Evolutionary conservation across 2,329 filamentous ascomycete species (phyloP), one percentile per base, ranked within the genome.

Genomic region (Ophiostoma novo-ulmi): DNA sequence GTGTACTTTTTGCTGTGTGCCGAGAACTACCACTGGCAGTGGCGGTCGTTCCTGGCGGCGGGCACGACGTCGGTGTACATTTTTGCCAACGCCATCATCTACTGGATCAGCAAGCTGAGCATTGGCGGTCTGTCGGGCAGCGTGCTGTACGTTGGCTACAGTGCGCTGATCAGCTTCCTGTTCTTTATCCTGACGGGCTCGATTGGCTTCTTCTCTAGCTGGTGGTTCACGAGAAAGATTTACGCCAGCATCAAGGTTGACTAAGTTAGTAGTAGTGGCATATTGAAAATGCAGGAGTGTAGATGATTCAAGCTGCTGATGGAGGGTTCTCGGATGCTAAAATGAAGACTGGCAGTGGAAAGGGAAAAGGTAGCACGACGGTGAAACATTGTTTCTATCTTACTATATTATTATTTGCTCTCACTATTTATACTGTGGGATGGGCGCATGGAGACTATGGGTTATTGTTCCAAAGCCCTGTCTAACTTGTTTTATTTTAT

Each of bases 21-120:
- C 0, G 95, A 99, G 82, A 95, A 99, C 81, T 99, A 99, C 81
- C 91, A 97, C 79, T 99, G 95, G 95, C 95, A 98, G 77, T 99
- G 95, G 95, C 88, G 95, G 69, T 90, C 93, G 6, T 99, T 99
- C 82, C 86, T 93, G 72, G 94, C 93, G 1, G 93, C 93, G 0
- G 95, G 95, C 71, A 94, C 93, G 77, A 96, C 91, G 69, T 94
- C 94, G 1, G 87, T 87, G 17, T 99, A 98, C 78, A 93, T 99
- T 65, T 98, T 98, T 80, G 82, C 91, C 55, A 96, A 97, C 79
- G 94, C 93, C 69, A 81, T 99, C 75, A 85, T 97, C 69, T 98
- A 97, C 81, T 95, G 95, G 87, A 82, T 93, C 48, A 94, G 91
- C 76, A 93, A 94, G 79, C 84, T 98, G 72, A 93, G 90, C 76